Evolutionary conservation across 129 eudicot genomes (phyloP).

Genomic region (Centella asiatica): DNA sequence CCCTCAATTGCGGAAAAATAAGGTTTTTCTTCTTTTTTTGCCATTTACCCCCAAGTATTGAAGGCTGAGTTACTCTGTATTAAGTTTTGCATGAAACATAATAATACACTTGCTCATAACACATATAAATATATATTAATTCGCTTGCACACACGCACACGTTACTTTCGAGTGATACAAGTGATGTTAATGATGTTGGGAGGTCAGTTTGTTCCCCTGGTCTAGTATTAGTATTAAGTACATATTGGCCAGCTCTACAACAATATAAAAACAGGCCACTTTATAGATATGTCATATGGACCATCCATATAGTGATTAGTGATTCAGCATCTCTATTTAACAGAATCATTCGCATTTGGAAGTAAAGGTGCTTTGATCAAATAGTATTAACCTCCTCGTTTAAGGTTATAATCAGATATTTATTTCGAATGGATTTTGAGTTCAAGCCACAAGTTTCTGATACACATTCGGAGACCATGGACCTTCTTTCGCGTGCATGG

Average conservation of each 20-base stretch:
- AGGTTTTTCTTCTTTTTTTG: too few species aligned
- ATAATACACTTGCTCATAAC: too few species aligned
- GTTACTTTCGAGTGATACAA: conserved; percentile 11
- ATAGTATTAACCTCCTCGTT: conserved; percentile 4
- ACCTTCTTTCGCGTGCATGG: conserved; percentile 87
- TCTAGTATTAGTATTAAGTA: conserved; percentile 2
- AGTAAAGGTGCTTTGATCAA: background rate
- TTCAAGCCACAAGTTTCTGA: conserved; percentile 47
- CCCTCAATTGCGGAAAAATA: too few species aligned
- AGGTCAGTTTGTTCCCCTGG: conserved; percentile 24
- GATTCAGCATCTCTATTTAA: conserved; percentile 17
- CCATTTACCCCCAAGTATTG: too few species aligned
- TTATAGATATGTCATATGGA: conserved; percentile 32
- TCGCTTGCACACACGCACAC: background rate
- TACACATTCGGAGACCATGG: conserved; percentile 96
- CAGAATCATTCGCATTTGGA: background rate
- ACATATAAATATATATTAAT: background rate
- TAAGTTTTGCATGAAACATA: too few species aligned
- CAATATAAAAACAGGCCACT: conserved; percentile 20
- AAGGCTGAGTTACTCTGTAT: too few species aligned
- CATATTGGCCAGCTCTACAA: conserved; percentile 22
- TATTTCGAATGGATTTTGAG: conserved; percentile 61
- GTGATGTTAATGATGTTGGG: conserved; percentile 37
- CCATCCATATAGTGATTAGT: conserved; percentile 33
- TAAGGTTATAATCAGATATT: conserved; percentile 14